Evolutionary conservation across 78 protist genomes (phyloP).

Genomic region (Dictyostelium capitatum): DNA sequence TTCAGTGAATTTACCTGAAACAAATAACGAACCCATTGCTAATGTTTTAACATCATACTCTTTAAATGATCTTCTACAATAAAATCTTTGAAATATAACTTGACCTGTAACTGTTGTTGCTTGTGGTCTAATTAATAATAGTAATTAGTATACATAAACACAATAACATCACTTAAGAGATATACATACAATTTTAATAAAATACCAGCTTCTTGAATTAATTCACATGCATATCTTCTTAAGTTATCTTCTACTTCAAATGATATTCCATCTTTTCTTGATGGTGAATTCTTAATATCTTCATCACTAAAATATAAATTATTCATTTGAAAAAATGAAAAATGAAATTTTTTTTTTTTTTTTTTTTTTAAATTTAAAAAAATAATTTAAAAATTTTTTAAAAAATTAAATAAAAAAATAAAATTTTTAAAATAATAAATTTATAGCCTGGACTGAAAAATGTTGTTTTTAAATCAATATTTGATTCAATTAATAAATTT

Average conservation of each 20-base stretch:
- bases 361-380: too few species aligned
- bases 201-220: slow-evolving; percentile 82
- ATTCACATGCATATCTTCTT: slow-evolving; percentile 48
- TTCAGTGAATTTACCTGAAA: slow-evolving; percentile 30
- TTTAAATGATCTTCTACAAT: slow-evolving; percentile 79
- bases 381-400: too few species aligned
- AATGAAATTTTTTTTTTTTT: not conserved
- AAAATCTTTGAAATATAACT: slow-evolving; percentile 94
- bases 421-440: too few species aligned
- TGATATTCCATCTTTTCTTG: slow-evolving; percentile 55
- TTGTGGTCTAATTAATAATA: slow-evolving; percentile 83
- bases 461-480: too few species aligned
- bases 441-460: too few species aligned
- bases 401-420: too few species aligned
- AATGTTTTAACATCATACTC: slow-evolving; percentile 64
- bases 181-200: slow-evolving; percentile 45
- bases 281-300: slow-evolving; percentile 69
- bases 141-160: not conserved
- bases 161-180: not conserved
- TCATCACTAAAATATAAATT: slow-evolving; percentile 68
- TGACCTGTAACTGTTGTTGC: slow-evolving; percentile 91
- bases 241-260: slow-evolving; percentile 36
- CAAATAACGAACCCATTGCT: slow-evolving; percentile 51
- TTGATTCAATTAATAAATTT: too few species aligned
- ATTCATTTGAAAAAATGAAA: not conserved